Evolutionary conservation across 495 filamentous ascomycete species (phyloP).

Genomic region (Xylaria grammica): DNA sequence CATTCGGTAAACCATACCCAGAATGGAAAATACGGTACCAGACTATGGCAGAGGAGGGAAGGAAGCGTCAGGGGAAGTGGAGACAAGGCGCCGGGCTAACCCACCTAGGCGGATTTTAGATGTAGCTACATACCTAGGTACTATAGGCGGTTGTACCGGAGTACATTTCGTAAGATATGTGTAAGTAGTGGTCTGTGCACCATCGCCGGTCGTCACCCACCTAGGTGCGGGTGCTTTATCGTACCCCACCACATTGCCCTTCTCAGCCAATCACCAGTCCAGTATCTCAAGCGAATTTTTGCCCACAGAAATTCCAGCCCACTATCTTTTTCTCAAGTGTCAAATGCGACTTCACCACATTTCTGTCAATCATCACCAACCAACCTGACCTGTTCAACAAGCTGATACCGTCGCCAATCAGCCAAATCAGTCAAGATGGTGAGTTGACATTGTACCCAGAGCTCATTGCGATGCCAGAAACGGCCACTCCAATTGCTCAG

Average conservation of each 20-base stretch:
- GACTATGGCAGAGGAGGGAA: no score
- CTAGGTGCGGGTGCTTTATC: slow-evolving; percentile 18
- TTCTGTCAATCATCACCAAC: slow-evolving; percentile 24
- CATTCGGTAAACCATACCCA: background rate
- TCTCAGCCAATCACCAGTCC: slow-evolving; percentile 15
- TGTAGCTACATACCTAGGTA: background rate
- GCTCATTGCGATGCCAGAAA: slow-evolving; percentile 36
- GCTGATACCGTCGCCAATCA: slow-evolving; percentile 39
- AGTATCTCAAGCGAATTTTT: slow-evolving; percentile 35
- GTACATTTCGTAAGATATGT: no score
- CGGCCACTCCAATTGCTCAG: slow-evolving; percentile 33
- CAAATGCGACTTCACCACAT: slow-evolving; percentile 23
- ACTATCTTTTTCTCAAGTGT: slow-evolving; percentile 35
- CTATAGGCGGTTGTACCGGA: background rate
- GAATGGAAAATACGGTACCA: background rate
- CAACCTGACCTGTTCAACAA: slow-evolving; percentile 40
- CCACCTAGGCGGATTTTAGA: no score
- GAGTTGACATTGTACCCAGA: slow-evolving; percentile 46
- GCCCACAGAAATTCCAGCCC: slow-evolving; percentile 35
- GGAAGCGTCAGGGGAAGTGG: no score
- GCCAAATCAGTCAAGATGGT: slow-evolving; percentile 64
- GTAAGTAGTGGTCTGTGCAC: background rate
- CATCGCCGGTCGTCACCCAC: slow-evolving; percentile 32
- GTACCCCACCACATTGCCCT: slow-evolving; percentile 30
- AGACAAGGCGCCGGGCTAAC: no score